A percentile compares a stretch with the other conserved stretches of the same genome.
Conservation (phyloP, 345 rosid species). For the Aquilaria yunnanensis region DNA sequence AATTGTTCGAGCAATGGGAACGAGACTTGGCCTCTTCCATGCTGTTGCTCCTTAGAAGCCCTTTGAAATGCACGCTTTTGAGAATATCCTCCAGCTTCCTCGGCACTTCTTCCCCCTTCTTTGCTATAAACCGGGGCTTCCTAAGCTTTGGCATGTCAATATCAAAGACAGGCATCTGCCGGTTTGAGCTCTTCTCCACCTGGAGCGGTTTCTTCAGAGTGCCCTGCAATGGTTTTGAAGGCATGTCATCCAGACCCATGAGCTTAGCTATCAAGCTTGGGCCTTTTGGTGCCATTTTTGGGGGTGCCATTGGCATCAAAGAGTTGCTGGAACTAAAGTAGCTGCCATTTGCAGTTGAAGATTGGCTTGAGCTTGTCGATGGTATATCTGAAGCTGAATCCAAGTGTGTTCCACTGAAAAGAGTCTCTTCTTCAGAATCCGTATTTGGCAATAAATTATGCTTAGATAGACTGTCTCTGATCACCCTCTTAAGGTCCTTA, state of each 20-base stretch:
- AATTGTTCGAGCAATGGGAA: conserved; percentile 13
- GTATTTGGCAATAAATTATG: conserved; percentile 44
- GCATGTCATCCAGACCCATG: conserved; percentile 79
- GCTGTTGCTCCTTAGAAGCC: conserved; percentile 29
- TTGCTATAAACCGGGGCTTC: conserved; percentile 25
- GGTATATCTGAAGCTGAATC: conserved; percentile 48
- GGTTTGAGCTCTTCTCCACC: conserved; percentile 17
- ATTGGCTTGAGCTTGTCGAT: conserved; percentile 61
- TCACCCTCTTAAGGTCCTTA: conserved; percentile 57
- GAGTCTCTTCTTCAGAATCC: conserved; percentile 16
- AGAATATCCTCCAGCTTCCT: conserved; percentile 42
- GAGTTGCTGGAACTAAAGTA: conserved; percentile 33
- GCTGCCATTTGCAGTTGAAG: conserved; percentile 27
- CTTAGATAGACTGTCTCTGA: conserved; percentile 50
- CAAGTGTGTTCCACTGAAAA: conserved; percentile 20
- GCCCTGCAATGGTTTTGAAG: conserved; percentile 29
- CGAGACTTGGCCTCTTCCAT: conserved; percentile 14
- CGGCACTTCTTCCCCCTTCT: conserved; percentile 17
- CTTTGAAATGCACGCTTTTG: conserved; percentile 39
- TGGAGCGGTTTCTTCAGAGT: conserved; percentile 19
- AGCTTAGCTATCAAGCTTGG: conserved; percentile 79
- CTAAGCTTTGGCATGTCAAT: conserved; percentile 27
- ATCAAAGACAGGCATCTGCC: conserved; percentile 21
- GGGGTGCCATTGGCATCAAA: conserved; percentile 23
- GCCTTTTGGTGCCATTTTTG: conserved; percentile 27